Base-by-base conservation (phyloP, 441 rosid species). In the Populus hybrid region DNA sequence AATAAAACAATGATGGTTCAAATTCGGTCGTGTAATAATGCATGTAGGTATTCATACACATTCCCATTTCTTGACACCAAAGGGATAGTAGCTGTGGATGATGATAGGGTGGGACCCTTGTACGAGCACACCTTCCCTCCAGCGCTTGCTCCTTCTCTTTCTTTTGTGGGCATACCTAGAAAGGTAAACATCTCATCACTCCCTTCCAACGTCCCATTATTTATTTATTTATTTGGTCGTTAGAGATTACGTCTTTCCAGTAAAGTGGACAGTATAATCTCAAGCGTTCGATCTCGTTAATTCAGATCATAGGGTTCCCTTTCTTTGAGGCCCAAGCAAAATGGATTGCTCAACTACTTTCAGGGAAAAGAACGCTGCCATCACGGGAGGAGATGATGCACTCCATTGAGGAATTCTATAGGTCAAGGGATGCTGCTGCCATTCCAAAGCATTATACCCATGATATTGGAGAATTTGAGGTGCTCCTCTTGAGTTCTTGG, bases 91-190 rank as follows among this genome's bases (percentile, higher is more conserved):
- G 85, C 11, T 75, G 89, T 93, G n/a, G 97, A 93, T 81, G 97
- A 93, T 86, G 92, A 90, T 81, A 86, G 98, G 81, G 98, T 94
- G 83, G 98, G 98, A 0, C 98, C 97, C 34, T 84, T 94, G 83
- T 94, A 83, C 75, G 97, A 94, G 84, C 98, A 94, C 66, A 94
- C 98, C 74, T 94, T 94, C 84, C 97, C 97, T 84, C 98, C 97
- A 35, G 83, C 85, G 21, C 95, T 94, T 26, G 90, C 98, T 71
- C 97, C 97, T 40, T 90, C 93, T 74, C 95, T 94, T 38, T 91
- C 97, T 79, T 94, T 94, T 78, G 78, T 89, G 9, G 98, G 95
- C 80, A 89, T 94, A 78, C 97, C 97, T 1, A 85, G 91, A 86
- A 94, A 91, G 98, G 98, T 92, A 80, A 57, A 3, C 10, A 42